Evolutionary conservation across 192 early-diverging fungal genomes (phyloP), one percentile per base, ranked within the genome.

Genomic region (Coemansia sp.): DNA sequence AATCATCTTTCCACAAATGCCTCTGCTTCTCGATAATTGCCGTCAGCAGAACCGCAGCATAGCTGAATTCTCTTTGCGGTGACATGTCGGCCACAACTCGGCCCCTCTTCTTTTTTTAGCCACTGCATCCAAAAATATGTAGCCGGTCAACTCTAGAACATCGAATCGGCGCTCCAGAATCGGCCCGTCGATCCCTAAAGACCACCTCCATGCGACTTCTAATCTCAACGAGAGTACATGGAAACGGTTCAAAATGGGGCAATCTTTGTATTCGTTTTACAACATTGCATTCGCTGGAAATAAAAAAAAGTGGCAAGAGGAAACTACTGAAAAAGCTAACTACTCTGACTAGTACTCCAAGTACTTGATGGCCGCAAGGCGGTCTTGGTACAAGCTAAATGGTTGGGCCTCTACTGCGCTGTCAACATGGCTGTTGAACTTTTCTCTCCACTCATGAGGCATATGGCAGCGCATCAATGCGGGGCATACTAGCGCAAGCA

Each of bases 401-500:
- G 59, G n/a, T 10, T 24, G 9, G 19, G 17, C 5, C 3, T 37
- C 35, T 17, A 59, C 7, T 9, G 59, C 10, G 36, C 36, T 40
- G 7, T 60, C 19, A 9, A 60, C 59, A 60, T 37, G 40, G 36
- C 31, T 34, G 59, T 60, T 60, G 29, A 60, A 34, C 36, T 9
- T 39, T 60, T 60, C 59, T 60, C 59, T 19, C 59, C 59, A 60
- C 19, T 40, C 59, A 24, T 60, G 21, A 36, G n/a, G 36, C 59
- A 60, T 60, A 24, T 40, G 33, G 19, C 59, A 60, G 37, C 36
- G 59, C 59, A 40, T 39, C 34, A 60, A 19, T 13, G 21, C 59
- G 24, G 59, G 59, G 19, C 59, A 60, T 19, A 60, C 59, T 60
- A 60, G 59, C 21, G 59, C 59, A 19, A 60, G 59, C 34, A 60